Base-by-base conservation (phyloP, 148 eudicot genomes). In the Vaccinium vitisidaea region DNA sequence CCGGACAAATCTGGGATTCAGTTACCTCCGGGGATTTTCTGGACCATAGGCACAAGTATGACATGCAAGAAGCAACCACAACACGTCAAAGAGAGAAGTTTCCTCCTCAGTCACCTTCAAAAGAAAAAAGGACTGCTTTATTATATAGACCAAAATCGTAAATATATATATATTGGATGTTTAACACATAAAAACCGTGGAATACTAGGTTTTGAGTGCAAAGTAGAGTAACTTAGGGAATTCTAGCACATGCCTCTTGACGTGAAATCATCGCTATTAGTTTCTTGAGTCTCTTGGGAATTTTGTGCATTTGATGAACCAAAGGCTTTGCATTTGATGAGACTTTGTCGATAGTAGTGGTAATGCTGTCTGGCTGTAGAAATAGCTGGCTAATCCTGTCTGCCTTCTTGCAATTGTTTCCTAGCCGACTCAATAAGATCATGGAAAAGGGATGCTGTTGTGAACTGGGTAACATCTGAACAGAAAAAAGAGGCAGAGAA, bases 41-140 rank as follows among this genome's bases (percentile, higher is more conserved):
- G 96, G 88, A 97, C 93, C 78, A 95, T 82, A 82, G 98, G 99
- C 86, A 97, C 99, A 87, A 95, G 95, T 87, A 97, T 94, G 86
- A 95, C 99, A 95, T 53, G 98, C 99, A 85, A 97, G 93, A 90
- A 97, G 90, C 88, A 97, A 88, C 98, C 98, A 93, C 90, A 95
- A 52, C 91, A 95, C 84, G 88, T 97, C 99, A 87, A 95, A 90
- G 80, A 97, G 92, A 55, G 99, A 97, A 86, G 98, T 98, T 92
- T 97, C 99, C 89, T 97, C 99, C 91, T 94, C 99, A 87, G 90
- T 95, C 86, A 97, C 84, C 98, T 97, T 87, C 77, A 70, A 81
- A 84, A 75, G 53, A 58, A 50, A 50, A 70, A 77, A 53, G 63
- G 83, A 49, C 75, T 14, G 80, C 9, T 48, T 10, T 70, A 84